Base-by-base conservation (phyloP, 2,329 filamentous ascomycete species). In the Talaromyces amestolkiae region DNA sequence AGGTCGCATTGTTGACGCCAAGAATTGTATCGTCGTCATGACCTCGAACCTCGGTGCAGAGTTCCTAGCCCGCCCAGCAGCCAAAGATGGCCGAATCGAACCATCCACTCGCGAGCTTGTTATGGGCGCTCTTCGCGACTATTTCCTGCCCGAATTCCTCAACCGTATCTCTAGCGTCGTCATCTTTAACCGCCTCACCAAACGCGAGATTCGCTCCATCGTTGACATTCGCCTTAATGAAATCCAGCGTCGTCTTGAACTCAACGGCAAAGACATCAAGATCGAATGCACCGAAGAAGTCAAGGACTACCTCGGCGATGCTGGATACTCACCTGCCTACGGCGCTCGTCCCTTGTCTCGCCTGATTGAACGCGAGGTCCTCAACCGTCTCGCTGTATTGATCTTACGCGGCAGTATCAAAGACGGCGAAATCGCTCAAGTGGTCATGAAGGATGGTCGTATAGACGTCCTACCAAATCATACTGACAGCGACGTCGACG, bases 11-110 rank as follows among this genome's bases (percentile, higher is more conserved):
- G 89, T 99, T 64, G 95, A 99, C 73, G 95, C 94, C 67, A 92
- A 90, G 81, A 99, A 99, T 85, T 98, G 94, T 77, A 98, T 99
- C 71, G 94, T 99, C 51, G 95, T 99, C 79, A 96, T 99, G 93
- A 99, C 95, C 0, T 97, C 93, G 73, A 99, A 99, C 82, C 80
- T 99, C 68, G 95, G 95, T 70, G 95, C 95, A 37, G 95, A 98
- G 77, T 96, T 89, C 77, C 89, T 99, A n/a, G 83, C 91, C 45
- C 90, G 93, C 24, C 90, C 91, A 17, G 88, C 89, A 64, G 86
- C 86, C 61, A 87, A 89, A 61, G 91, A 96, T 72, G 94, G 94
- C 72, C 89, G 84, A 74, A 95, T 99, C 70, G 95, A 99, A 72
- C 84, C 88, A 0, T 89, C 90, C 1, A 97, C 93, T 0, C 86